These are phyloP conservation scores for Chlamydomonas urium DNA, from an alignment of 139 green algal genomes.

Conservation along the genomic window DNA sequence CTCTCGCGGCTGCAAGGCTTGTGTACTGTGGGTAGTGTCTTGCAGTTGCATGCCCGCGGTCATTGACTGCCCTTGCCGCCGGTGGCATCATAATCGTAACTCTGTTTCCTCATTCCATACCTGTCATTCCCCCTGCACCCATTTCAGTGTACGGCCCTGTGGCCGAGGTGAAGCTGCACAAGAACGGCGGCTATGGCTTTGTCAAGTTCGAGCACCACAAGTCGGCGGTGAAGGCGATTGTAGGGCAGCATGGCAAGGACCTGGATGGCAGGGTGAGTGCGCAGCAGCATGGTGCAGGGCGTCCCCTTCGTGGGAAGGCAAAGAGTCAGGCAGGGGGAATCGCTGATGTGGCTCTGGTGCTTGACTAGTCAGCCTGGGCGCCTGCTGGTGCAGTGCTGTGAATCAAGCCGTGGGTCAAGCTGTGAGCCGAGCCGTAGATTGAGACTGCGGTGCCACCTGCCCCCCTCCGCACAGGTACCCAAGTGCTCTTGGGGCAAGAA, in stretches of 20 bases:
- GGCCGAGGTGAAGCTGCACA: constrained; percentile 63
- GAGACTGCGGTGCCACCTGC: neutral
- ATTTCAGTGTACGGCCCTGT: constrained; percentile 51
- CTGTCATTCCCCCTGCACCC: neutral
- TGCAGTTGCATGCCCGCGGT: neutral
- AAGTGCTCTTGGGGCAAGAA: constrained; percentile 24
- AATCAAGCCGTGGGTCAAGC: neutral
- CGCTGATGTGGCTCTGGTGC: too few relatives aligned
- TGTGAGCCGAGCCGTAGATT: neutral
- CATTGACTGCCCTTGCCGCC: neutral
- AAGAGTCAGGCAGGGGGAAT: neutral
- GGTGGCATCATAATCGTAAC: neutral
- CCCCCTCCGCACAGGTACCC: neutral
- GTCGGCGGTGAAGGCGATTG: constrained; percentile 61
- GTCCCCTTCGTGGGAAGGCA: neutral
- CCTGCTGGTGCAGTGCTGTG: neutral
- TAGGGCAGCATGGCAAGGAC: constrained; percentile 16
- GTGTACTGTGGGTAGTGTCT: too few relatives aligned
- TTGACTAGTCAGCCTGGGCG: neutral
- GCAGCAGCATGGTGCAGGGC: neutral
- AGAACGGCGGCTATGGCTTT: constrained; percentile 70
- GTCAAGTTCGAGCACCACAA: constrained; percentile 51
- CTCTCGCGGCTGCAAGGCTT: too few relatives aligned
- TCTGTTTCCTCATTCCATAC: neutral
- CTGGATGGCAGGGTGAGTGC: constrained; percentile 19